A percentile compares a stretch with the other conserved stretches of the same genome.
Evolutionary conservation across 2,329 filamentous ascomycete genomes (phyloP).

Genomic region (Arthrobotrys conoides): DNA sequence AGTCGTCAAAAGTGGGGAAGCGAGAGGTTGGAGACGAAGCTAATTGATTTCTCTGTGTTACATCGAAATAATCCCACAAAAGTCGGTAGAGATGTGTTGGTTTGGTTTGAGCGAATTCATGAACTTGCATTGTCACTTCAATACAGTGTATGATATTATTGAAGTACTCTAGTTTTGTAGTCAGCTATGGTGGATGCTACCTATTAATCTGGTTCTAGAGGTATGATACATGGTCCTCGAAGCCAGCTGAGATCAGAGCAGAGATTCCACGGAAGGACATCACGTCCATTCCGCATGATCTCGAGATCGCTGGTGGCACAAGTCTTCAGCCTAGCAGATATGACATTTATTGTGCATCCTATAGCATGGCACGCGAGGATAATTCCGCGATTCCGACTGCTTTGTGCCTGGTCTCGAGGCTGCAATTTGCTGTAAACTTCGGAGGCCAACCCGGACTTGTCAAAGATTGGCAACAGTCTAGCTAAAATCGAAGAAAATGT

Average conservation of each 20-base stretch:
- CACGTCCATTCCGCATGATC: too few species aligned
- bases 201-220: too few species aligned
- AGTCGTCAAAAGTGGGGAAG: slow-evolving; percentile 21
- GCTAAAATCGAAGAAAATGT: slow-evolving; percentile 34
- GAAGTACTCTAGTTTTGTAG: not conserved
- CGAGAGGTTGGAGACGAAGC: slow-evolving; percentile 22
- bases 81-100: slow-evolving; percentile 18
- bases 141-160: not conserved
- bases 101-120: not conserved
- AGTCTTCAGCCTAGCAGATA: slow-evolving; percentile 2
- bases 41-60: slow-evolving; percentile 8
- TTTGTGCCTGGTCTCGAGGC: too few species aligned
- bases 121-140: too few species aligned
- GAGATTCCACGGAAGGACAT: slow-evolving; percentile 1
- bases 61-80: slow-evolving; percentile 20
- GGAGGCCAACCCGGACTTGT: slow-evolving; percentile 56
- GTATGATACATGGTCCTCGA: too few species aligned
- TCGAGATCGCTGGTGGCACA: slow-evolving; percentile 17
- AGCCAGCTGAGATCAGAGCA: slow-evolving; percentile 9
- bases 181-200: not conserved
- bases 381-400: slow-evolving; percentile 1
- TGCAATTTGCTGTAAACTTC: slow-evolving; percentile 38
- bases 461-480: slow-evolving; percentile 24
- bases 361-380: slow-evolving; percentile 10
- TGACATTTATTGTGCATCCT: slow-evolving; percentile 28